A percentile compares a stretch with the other conserved stretches of the same genome.
Evolutionary conservation across 371 early-diverging fungal species (phyloP).

Genomic region (Vittaforma corneae): DNA sequence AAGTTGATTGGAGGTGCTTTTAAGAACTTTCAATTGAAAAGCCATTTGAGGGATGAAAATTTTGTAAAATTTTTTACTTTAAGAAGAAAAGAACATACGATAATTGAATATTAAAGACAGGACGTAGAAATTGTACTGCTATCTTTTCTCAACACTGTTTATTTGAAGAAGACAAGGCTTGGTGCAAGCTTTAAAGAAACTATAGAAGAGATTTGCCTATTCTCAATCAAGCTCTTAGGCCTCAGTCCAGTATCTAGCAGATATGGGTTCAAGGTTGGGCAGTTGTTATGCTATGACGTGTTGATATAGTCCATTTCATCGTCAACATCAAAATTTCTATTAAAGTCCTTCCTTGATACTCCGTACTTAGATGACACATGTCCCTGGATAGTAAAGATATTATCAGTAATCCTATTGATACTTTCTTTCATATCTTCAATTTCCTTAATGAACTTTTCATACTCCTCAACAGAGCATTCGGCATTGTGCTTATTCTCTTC

Average conservation of each 20-base stretch:
- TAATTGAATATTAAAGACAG: too few species aligned
- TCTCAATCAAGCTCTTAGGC: too few species aligned
- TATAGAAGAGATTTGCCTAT: too few species aligned
- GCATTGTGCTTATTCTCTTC: constrained; percentile 8
- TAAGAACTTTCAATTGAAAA: constrained; percentile 35
- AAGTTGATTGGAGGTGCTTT: constrained; percentile 44
- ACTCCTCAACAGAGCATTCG: constrained; percentile 13
- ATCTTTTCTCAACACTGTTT: too few species aligned
- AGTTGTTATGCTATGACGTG: too few species aligned
- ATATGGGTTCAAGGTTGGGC: too few species aligned
- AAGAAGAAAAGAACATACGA: too few species aligned
- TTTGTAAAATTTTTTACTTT: constrained; percentile 41
- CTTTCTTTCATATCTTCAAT: constrained; percentile 8
- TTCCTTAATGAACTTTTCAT: constrained; percentile 8
- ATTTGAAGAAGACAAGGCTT: too few species aligned
- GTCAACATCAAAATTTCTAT: constrained; percentile 65
- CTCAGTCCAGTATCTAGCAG: too few species aligned
- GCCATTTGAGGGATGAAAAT: constrained; percentile 46
- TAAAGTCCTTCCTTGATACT: constrained; percentile 65
- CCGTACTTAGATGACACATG: constrained; percentile 69
- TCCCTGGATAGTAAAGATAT: constrained; percentile 71
- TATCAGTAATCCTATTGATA: constrained; percentile 62
- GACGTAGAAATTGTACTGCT: too few species aligned
- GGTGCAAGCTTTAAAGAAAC: too few species aligned
- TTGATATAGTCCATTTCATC: constrained; percentile 66